These are phyloP conservation scores for Teratosphaeria zuluensis DNA, from an alignment of 2,329 filamentous ascomycete species.

Conservation along the genomic window DNA sequence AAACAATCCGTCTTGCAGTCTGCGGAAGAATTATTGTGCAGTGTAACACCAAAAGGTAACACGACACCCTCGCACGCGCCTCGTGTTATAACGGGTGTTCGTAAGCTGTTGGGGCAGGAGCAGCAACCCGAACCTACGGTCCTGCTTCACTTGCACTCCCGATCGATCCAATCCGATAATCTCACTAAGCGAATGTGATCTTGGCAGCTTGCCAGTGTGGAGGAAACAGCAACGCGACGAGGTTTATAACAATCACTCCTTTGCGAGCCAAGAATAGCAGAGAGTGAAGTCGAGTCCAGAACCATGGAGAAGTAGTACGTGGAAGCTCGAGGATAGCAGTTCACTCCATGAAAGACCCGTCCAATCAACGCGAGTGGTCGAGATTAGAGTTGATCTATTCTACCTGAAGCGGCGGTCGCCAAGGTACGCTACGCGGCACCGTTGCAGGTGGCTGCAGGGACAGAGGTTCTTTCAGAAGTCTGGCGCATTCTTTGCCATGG, in stretches of 20 bases:
- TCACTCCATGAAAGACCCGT: not conserved
- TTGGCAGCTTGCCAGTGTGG: not conserved
- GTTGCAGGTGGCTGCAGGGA: not conserved
- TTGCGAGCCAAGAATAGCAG: no score
- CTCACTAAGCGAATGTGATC: not conserved
- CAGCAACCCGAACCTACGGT: not conserved
- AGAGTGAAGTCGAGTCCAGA: not conserved
- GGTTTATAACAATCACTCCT: not conserved
- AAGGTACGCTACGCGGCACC: not conserved
- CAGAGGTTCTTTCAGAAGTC: not conserved
- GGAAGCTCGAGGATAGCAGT: not conserved
- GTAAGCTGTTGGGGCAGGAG: not conserved
- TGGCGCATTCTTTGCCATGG: not conserved
- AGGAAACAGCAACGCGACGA: not conserved
- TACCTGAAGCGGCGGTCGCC: not conserved
- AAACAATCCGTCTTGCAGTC: not conserved
- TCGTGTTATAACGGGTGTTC: no score
- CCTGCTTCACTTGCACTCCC: not conserved
- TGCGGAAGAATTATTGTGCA: not conserved
- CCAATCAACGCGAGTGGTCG: not conserved
- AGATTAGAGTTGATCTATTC: not conserved
- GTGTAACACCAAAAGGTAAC: not conserved
- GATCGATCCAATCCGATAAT: not conserved
- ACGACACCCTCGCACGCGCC: not conserved
- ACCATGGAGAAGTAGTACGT: not conserved